A percentile compares a stretch with the other conserved stretches of the same genome.
These are phyloP conservation scores for Hyphopichia homilentoma DNA, from an alignment of 805 yeast species.

Conservation along the genomic window DNA sequence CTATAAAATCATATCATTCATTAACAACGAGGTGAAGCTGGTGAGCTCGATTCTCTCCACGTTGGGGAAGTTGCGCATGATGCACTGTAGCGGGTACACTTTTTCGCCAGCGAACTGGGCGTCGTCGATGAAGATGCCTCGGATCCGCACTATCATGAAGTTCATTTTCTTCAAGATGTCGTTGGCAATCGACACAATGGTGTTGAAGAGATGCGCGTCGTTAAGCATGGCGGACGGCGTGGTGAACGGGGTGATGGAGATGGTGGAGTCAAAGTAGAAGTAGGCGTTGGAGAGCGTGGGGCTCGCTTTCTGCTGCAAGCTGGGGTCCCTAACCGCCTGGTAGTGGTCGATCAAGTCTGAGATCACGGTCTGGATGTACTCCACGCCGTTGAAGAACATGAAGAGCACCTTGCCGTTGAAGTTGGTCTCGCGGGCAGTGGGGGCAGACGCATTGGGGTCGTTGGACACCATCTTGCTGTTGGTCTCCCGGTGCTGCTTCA, in stretches of 20 bases:
- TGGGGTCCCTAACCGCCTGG: constrained; percentile 4
- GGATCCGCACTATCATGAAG: constrained; percentile 29
- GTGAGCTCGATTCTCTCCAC: constrained; percentile 28
- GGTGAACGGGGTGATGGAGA: constrained; percentile 8
- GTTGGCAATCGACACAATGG: constrained; percentile 26
- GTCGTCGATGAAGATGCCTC: constrained; percentile 32
- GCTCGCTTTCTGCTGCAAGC: neutral
- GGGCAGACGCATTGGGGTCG: no score
- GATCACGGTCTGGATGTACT: constrained; percentile 27
- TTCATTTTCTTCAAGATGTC: constrained; percentile 32
- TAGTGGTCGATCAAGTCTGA: constrained; percentile 28
- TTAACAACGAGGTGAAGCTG: constrained; percentile 14
- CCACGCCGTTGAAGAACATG: constrained; percentile 36
- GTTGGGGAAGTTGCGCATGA: constrained; percentile 28
- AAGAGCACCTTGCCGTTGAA: constrained; percentile 30
- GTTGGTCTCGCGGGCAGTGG: neutral
- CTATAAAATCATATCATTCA: constrained; percentile 17
- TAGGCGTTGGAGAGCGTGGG: constrained; percentile 22
- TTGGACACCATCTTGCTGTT: constrained; percentile 1
- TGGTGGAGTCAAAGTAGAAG: constrained; percentile 31
- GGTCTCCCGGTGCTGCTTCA: constrained; percentile 6
- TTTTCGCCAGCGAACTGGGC: constrained; percentile 25
- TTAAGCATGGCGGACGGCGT: constrained; percentile 3
- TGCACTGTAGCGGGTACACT: constrained; percentile 23
- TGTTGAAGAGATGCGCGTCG: constrained; percentile 22